phyloP scores from a whole-genome alignment of 1,284 basidiomycete species.

The Hypsizygus ulmarius region DNA sequence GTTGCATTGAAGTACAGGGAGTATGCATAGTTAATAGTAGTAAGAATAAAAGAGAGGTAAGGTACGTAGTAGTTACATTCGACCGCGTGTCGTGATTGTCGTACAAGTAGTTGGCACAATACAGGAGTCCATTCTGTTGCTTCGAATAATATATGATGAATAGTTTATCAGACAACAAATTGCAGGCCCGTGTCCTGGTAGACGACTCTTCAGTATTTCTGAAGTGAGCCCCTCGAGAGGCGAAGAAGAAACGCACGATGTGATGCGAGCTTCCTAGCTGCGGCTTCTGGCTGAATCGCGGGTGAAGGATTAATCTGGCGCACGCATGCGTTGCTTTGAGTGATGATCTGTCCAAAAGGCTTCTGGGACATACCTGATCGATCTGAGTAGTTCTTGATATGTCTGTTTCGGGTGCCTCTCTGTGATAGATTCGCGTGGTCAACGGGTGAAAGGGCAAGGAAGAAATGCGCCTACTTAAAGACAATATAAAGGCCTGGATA shows the following conservation, averaged over 20 bases:
- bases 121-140: not conserved
- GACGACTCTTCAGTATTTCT: not conserved
- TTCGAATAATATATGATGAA: not conserved
- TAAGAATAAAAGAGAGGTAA: too few species aligned
- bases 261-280: slow-evolving; percentile 73
- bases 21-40: too few species aligned
- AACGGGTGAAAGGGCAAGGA: not conserved
- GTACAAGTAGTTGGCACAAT: slow-evolving; percentile 3
- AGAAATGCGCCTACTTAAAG: slow-evolving; percentile 42
- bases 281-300: slow-evolving; percentile 77
- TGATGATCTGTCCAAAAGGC: not conserved
- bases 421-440: slow-evolving; percentile 20
- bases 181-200: slow-evolving; percentile 30
- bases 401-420: slow-evolving; percentile 64
- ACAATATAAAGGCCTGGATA: slow-evolving; percentile 64
- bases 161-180: slow-evolving; percentile 18
- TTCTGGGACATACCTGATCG: slow-evolving; percentile 49
- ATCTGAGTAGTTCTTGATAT: slow-evolving; percentile 71
- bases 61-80: too few species aligned
- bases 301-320: slow-evolving; percentile 49
- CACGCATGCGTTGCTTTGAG: not conserved
- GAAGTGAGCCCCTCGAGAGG: not conserved
- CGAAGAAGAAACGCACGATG: slow-evolving; percentile 48
- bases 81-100: too few species aligned
- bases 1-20: too few species aligned